phyloP scores from a whole-genome alignment of 2,329 filamentous ascomycete species.

The Geosmithia flava region DNA sequence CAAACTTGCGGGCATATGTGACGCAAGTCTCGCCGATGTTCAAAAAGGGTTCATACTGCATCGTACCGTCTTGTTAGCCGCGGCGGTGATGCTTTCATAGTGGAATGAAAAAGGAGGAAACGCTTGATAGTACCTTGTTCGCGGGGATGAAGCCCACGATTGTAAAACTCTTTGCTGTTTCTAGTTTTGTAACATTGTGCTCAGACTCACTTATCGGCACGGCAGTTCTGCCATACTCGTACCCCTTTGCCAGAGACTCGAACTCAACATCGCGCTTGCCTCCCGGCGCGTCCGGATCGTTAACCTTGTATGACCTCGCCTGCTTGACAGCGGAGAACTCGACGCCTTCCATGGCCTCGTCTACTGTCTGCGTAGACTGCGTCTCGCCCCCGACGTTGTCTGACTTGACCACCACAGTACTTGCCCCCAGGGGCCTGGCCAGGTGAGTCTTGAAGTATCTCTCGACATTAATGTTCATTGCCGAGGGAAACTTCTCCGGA shows the following conservation, averaged over 20 bases:
- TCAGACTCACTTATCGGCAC: slow-evolving; percentile 84
- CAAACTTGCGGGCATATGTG: slow-evolving; percentile 63
- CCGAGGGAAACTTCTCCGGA: slow-evolving; percentile 56
- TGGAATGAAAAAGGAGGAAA: not conserved
- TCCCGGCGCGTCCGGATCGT: slow-evolving; percentile 60
- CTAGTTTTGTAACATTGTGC: slow-evolving; percentile 75
- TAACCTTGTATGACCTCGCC: slow-evolving; percentile 68
- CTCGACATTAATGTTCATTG: slow-evolving; percentile 75
- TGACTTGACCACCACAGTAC: slow-evolving; percentile 53
- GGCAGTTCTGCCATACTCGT: slow-evolving; percentile 83
- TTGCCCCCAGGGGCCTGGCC: slow-evolving; percentile 63
- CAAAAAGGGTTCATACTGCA: slow-evolving; percentile 69
- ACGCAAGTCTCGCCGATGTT: slow-evolving; percentile 72
- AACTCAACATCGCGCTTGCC: slow-evolving; percentile 72
- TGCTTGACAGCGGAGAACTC: slow-evolving; percentile 62
- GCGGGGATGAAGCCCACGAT: slow-evolving; percentile 77
- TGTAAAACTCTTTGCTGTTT: slow-evolving; percentile 62
- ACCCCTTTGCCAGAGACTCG: slow-evolving; percentile 83
- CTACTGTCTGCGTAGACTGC: slow-evolving; percentile 38
- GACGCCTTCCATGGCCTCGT: slow-evolving; percentile 35
- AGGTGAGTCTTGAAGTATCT: slow-evolving; percentile 80
- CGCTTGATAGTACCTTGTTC: slow-evolving; percentile 42
- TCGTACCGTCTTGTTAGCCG: slow-evolving; percentile 1
- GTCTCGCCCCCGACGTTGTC: slow-evolving; percentile 29
- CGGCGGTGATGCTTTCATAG: not conserved